Base-by-base conservation (phyloP, 139 green algal genomes). In the Closterium sp. region DNA sequence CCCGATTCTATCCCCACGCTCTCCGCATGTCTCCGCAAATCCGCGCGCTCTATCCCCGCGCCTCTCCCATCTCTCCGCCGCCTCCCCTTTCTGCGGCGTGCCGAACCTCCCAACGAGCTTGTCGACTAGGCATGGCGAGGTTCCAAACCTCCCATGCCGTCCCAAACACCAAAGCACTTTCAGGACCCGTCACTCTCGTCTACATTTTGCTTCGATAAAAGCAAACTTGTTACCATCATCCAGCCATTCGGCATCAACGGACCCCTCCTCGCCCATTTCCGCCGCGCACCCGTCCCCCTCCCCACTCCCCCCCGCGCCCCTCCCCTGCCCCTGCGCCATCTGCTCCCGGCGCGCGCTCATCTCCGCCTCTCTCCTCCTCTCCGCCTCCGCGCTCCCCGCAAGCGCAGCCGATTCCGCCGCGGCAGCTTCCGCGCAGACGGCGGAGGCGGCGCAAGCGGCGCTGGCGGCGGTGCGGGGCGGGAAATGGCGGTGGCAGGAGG, bases 401-500 rank as follows among this genome's bases (percentile, higher is more conserved):
- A 27, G 27, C 62, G 13, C 62, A 79, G 62, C 62, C 62, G 62
- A 79, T 5, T 79, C 62, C 50, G 50, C 50, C 50, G 50, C 50
- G 10, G 10, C 45, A 1, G 45, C 45, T 24, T 79, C 62, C 62
- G 62, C 62, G 62, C 62, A 79, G 17, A 79, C 62, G 13, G 62
- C 62, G 62, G 62, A 79, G 62, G 62, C 62, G 62, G 62, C 62
- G 13, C 62, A 79, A 79, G 62, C 62, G 17, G 62, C 62, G 62
- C 62, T 79, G 13, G 62, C 62, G 62, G 62, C 62, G 62, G 19
- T 79, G 19, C 62, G 62, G 0, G 62, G 62, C 62, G 62, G 62
- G 13, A 79, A 79, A 79, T 79, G 62, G 62, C 62, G 62, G 62
- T 91, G 89, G 89, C 32, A 84, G 89, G 31, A 91, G 31, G 31